Evolutionary conservation across 116 monocot genomes (phyloP), one percentile per base, ranked within the genome.

Genomic region (Papilionanthe hybrid): DNA sequence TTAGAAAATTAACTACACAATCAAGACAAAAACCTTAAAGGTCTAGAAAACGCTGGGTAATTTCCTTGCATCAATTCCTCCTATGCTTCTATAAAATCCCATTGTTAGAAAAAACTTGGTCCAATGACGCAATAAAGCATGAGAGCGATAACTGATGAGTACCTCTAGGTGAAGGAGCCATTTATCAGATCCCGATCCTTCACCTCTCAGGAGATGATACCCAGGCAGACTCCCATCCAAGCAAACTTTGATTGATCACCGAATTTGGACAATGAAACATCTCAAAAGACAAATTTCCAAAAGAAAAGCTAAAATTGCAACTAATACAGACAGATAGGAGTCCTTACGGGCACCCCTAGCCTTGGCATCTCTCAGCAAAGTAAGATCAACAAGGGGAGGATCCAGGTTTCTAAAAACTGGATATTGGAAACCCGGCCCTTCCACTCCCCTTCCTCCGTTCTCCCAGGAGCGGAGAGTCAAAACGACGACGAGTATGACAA

Each of bases 91-190:
- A 72, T 20, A 72, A 68, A 79, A 2, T 22, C 19, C 11, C 12
- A 29, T 32, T 3, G 6, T 3, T 10, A 55, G 28, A 73, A 8
- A 80, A 80, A 72, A 68, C 32, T 5, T n/a, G 43, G 44, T 44
- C 73, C 20, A 43, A 44, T 73, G n/a, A 43, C 20, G 44, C 43
- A 73, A 73, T 43, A 73, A 44, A 73, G 42, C 42, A 73, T 73
- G 22, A 43, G 19, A 12, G 44, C 18, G 47, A 41, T 47, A 55
- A 13, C 30, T 0, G 4, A 42, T 0, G 6, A 79, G 3, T 83
- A 98, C 98, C 90, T 98, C 93, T 28, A 95, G 71, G 80, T 98
- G 93, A 41, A 98, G 50, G 25, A 98, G 72, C 98, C 98, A 98
- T 15, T 60, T 93, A 27, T 87, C 67, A 17, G 82, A 72, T 7